phyloP scores from a whole-genome alignment of 2,329 filamentous ascomycete genomes.

The Trichoderma pleuroti region DNA sequence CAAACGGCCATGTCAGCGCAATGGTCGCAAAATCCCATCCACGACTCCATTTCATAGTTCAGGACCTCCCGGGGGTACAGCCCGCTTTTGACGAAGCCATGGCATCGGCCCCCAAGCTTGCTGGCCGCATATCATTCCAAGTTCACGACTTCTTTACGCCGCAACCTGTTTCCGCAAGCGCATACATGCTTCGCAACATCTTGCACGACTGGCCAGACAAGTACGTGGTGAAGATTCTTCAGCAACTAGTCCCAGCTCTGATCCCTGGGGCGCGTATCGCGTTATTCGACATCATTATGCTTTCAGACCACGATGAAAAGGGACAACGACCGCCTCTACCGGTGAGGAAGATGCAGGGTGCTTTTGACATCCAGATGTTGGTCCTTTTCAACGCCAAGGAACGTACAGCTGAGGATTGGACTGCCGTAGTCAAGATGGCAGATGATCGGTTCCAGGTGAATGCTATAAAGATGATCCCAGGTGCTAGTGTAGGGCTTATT shows the following conservation, averaged over 20 bases:
- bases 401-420: neutral
- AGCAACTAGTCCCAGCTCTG: neutral
- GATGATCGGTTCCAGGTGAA: neutral
- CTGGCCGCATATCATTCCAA: neutral
- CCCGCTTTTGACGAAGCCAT: neutral
- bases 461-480: neutral
- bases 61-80: neutral
- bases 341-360: neutral
- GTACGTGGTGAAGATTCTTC: neutral
- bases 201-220: neutral
- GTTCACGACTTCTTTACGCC: neutral
- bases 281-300: neutral
- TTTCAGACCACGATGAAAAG: neutral
- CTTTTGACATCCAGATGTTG: neutral
- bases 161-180: neutral
- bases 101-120: neutral
- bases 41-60: neutral
- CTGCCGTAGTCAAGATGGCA: neutral
- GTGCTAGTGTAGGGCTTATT: neutral
- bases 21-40: neutral
- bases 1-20: neutral
- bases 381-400: neutral
- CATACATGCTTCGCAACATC: neutral
- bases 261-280: neutral
- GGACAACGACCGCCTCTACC: neutral